Conservation (phyloP, 306 rosid genomes). For the Prunus persica region DNA sequence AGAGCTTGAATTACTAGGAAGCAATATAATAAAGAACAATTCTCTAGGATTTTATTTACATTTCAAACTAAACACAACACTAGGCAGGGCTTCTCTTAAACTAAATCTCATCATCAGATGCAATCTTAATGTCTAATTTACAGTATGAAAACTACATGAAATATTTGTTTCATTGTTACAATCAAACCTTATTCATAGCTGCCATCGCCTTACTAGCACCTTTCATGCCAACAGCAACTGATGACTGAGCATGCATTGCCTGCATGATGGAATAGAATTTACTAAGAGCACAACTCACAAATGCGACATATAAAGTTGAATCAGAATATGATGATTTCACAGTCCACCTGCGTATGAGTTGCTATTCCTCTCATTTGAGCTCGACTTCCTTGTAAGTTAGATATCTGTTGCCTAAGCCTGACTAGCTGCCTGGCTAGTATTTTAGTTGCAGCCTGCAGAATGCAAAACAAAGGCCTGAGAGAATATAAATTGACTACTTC, state of each 20-base stretch:
- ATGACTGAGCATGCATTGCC: conserved; percentile 91
- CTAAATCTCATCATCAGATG: neutral
- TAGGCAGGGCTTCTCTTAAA: neutral
- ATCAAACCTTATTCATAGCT: conserved; percentile 81
- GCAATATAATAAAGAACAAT: neutral
- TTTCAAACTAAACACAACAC: neutral
- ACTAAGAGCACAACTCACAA: conserved; percentile 18
- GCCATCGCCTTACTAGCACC: conserved; percentile 90
- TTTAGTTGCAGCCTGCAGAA: conserved; percentile 82
- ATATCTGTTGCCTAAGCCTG: conserved; percentile 93
- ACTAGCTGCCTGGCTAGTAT: conserved; percentile 87
- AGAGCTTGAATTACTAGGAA: neutral
- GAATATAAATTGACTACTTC: conserved; percentile 1
- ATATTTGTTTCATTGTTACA: neutral
- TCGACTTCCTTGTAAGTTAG: conserved; percentile 96
- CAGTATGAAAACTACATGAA: conserved; percentile 1
- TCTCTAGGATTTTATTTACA: neutral
- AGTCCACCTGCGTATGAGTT: conserved; percentile 89
- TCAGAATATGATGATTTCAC: conserved; percentile 2
- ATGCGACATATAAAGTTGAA: neutral
- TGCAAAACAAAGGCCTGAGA: conserved; percentile 13
- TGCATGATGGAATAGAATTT: conserved; percentile 37
- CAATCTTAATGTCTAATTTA: neutral
- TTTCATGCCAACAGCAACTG: conserved; percentile 93
- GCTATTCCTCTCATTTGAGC: conserved; percentile 99